A percentile compares a stretch with the other conserved stretches of the same genome.
Evolutionary conservation across 2,329 filamentous ascomycete species (phyloP).

Genomic region (Alternaria triticina): DNA sequence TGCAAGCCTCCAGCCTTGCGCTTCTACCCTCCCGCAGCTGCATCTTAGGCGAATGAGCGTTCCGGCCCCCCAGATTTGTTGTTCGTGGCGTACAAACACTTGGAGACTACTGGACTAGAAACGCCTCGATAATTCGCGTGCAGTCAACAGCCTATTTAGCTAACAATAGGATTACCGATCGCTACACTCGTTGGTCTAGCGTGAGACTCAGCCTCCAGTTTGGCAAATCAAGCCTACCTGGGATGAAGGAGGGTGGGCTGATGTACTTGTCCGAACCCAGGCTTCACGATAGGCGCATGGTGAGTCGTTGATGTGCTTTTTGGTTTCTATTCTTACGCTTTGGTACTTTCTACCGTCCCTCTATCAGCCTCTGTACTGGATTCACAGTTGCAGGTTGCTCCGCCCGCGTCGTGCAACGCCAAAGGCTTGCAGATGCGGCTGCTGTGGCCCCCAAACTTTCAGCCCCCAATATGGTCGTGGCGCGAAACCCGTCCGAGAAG

Average conservation of each 20-base stretch:
- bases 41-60: not conserved
- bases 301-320: not conserved
- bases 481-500: not conserved
- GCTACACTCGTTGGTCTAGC: not conserved
- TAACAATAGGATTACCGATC: slow-evolving; percentile 11
- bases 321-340: not conserved
- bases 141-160: not conserved
- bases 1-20: not conserved
- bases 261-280: not conserved
- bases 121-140: slow-evolving; percentile 2
- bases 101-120: slow-evolving; percentile 1
- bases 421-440: slow-evolving; percentile 1
- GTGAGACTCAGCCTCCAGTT: not conserved
- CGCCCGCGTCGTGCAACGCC: not conserved
- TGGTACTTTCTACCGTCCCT: not conserved
- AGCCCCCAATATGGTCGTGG: slow-evolving; percentile 8
- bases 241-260: not conserved
- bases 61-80: not conserved
- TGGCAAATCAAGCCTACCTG: not conserved
- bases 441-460: slow-evolving; percentile 10
- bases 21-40: not conserved
- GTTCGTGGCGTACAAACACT: not conserved
- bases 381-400: not conserved
- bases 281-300: not conserved
- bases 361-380: not conserved